Conservation (phyloP, 2,329 filamentous ascomycete species). For the Ascochyta lentis region DNA sequence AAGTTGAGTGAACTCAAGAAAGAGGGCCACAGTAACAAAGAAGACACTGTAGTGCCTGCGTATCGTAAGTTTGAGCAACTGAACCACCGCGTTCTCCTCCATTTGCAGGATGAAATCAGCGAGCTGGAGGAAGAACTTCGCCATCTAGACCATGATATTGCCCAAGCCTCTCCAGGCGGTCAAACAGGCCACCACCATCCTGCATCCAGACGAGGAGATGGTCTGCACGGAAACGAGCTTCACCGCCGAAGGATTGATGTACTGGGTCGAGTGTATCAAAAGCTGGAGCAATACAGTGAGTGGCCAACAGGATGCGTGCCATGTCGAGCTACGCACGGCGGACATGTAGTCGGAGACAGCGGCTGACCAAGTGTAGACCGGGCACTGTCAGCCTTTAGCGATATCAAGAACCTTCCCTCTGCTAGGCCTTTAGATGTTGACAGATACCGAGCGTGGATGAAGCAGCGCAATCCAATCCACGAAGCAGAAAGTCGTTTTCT, state of each 20-base stretch:
- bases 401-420: slow-evolving; percentile 57
- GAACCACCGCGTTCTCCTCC: slow-evolving; percentile 81
- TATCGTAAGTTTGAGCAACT: slow-evolving; percentile 84
- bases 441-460: slow-evolving; percentile 64
- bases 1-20: slow-evolving; percentile 44
- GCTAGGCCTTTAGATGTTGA: slow-evolving; percentile 61
- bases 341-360: background rate
- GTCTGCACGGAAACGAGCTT: slow-evolving; percentile 61
- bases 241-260: slow-evolving; percentile 67
- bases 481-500: slow-evolving; percentile 68
- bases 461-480: slow-evolving; percentile 61
- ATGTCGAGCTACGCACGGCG: slow-evolving; percentile 4
- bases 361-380: slow-evolving; percentile 45
- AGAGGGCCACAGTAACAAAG: slow-evolving; percentile 24
- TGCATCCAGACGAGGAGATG: slow-evolving; percentile 66
- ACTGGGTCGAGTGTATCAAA: slow-evolving; percentile 68
- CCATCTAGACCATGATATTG: slow-evolving; percentile 68
- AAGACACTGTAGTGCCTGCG: slow-evolving; percentile 60
- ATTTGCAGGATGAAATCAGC: slow-evolving; percentile 83
- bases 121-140: slow-evolving; percentile 82
- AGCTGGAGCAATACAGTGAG: slow-evolving; percentile 72
- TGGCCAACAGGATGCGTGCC: background rate
- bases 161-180: slow-evolving; percentile 45
- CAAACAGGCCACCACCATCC: slow-evolving; percentile 50
- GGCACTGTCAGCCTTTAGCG: slow-evolving; percentile 65